Evolutionary conservation across 148 eudicot genomes (phyloP).

Genomic region (Linanthus parryae): DNA sequence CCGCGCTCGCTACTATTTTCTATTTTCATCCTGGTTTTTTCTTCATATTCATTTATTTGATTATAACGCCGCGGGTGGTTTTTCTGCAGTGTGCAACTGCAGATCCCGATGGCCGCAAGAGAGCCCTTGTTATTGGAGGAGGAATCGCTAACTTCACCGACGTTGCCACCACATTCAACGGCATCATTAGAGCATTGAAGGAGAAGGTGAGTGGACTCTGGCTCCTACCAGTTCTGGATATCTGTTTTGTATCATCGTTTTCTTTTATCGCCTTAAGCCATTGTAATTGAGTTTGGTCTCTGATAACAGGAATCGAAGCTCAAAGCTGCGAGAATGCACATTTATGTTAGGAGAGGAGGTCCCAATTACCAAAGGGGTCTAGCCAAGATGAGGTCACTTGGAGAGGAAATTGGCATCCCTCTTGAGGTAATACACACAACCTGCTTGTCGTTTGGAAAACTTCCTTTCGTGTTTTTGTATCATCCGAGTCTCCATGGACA

Average conservation of each 20-base stretch:
- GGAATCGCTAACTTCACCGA: constrained; percentile 68
- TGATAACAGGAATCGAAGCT: constrained; percentile 54
- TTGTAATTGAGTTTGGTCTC: neutral
- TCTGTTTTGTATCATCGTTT: neutral
- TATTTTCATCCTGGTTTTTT: no score
- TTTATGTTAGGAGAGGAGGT: constrained; percentile 82
- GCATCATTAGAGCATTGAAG: constrained; percentile 65
- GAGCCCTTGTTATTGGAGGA: constrained; percentile 60
- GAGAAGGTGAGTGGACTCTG: constrained; percentile 42
- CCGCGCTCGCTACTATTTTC: no score
- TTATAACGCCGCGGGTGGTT: no score
- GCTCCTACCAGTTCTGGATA: neutral
- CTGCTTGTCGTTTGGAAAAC: neutral
- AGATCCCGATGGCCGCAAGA: constrained; percentile 55
- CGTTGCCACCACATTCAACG: constrained; percentile 62
- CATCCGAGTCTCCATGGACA: neutral
- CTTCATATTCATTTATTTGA: no score
- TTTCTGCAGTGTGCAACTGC: constrained; percentile 61
- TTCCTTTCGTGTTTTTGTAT: neutral
- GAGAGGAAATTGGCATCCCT: constrained; percentile 67
- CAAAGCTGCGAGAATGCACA: constrained; percentile 73
- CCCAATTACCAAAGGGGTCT: constrained; percentile 83
- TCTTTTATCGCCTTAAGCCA: neutral
- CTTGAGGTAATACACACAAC: constrained; percentile 35
- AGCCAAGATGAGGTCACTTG: constrained; percentile 68